A percentile compares a stretch with the other conserved stretches of the same genome.
Conservation (phyloP, 2,329 filamentous ascomycete species). For the Fulvia fulva region DNA sequence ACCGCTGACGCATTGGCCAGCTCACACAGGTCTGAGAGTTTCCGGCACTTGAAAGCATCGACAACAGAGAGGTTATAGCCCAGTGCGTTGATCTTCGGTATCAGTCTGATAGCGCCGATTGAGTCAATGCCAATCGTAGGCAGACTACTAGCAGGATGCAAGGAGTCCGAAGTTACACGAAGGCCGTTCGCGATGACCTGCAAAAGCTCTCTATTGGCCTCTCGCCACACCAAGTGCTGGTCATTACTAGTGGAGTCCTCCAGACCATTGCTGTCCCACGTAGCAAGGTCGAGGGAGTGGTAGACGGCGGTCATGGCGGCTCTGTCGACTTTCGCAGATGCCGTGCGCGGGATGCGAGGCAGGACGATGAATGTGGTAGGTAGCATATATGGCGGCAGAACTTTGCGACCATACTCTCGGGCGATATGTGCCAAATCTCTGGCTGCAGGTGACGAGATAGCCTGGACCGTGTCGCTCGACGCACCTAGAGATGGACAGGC, state of each 20-base stretch:
- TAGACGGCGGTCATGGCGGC: slow-evolving; percentile 11
- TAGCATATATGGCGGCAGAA: slow-evolving; percentile 13
- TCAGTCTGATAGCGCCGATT: slow-evolving; percentile 13
- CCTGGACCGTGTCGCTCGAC: background rate
- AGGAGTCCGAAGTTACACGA: background rate
- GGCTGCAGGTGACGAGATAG: background rate
- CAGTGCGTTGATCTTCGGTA: slow-evolving; percentile 14
- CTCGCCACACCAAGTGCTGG: background rate
- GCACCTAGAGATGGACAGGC: slow-evolving; percentile 9
- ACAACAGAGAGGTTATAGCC: slow-evolving; percentile 11
- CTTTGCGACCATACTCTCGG: slow-evolving; percentile 5
- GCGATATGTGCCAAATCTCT: slow-evolving; percentile 5
- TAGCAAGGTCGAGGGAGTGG: slow-evolving; percentile 3
- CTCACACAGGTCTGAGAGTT: slow-evolving; percentile 6
- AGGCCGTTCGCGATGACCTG: slow-evolving; percentile 8
- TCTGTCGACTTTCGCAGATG: slow-evolving; percentile 14
- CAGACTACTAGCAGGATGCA: slow-evolving; percentile 8
- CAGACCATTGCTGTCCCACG: slow-evolving; percentile 3
- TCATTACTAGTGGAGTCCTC: background rate
- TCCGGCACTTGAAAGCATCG: slow-evolving; percentile 14
- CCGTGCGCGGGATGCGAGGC: slow-evolving; percentile 8
- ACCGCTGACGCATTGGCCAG: slow-evolving; percentile 1
- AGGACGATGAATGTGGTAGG: slow-evolving; percentile 14
- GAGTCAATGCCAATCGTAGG: slow-evolving; percentile 16
- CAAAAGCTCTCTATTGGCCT: slow-evolving; percentile 5